Evolutionary conservation across 2,329 filamentous ascomycete species (phyloP).

Genomic region (Hypoxylon sp.): DNA sequence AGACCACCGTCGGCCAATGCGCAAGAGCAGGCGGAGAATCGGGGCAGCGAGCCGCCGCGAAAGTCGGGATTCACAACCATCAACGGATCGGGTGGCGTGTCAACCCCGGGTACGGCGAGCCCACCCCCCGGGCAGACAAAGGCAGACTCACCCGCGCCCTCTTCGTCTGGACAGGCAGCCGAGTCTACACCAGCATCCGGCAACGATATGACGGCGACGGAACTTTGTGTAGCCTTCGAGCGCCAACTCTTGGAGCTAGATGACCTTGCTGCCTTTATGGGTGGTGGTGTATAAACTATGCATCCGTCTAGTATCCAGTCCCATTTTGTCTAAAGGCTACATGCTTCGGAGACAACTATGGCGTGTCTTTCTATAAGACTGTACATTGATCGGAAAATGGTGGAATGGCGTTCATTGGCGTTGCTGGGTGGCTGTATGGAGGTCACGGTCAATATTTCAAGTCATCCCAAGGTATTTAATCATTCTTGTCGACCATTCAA

Average conservation of each 20-base stretch:
- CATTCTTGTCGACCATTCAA: too few species aligned
- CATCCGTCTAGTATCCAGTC: conserved; percentile 9
- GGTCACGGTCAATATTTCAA: conserved; percentile 4
- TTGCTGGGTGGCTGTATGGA: conserved; percentile 19
- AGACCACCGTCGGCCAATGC: conserved; percentile 50
- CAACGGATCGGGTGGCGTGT: conserved; percentile 62
- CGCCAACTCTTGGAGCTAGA: conserved; percentile 67
- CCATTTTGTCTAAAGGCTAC: too few species aligned
- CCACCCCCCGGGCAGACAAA: conserved; percentile 54
- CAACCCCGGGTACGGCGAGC: conserved; percentile 58
- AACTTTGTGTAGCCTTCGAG: conserved; percentile 67
- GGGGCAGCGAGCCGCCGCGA: conserved; percentile 64
- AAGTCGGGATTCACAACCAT: conserved; percentile 66
- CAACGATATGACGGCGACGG: conserved; percentile 65
- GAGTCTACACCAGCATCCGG: conserved; percentile 42
- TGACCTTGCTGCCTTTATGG: conserved; percentile 70
- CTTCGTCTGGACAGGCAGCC: conserved; percentile 40
- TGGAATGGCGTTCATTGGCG: conserved; percentile 33
- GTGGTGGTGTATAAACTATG: conserved; percentile 60
- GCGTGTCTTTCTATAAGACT: conserved; percentile 19
- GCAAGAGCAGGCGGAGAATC: conserved; percentile 50
- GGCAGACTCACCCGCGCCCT: conserved; percentile 47
- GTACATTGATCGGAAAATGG: conserved; percentile 32
- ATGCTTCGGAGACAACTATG: too few species aligned
- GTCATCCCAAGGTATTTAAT: too few species aligned